Base-by-base conservation (phyloP, 441 rosid genomes). In the Theobroma grandiflorum region DNA sequence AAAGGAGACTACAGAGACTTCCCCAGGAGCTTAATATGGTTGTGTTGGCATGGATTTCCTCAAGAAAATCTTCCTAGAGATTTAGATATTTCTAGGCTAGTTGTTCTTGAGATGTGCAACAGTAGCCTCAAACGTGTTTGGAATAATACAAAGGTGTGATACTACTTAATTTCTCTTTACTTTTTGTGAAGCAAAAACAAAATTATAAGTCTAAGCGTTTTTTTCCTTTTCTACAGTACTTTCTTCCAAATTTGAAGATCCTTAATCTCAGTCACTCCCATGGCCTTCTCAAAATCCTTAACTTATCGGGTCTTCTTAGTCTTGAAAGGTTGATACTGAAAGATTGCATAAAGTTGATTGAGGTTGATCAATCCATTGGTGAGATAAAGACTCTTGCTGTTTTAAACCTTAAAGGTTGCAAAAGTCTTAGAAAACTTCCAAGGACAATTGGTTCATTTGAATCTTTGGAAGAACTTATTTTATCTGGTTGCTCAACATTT, bases 301-400 rank as follows among this genome's bases (percentile, higher is more conserved):
- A 75, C 4, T 78, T 84, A n/a, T 66, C 2, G 3, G 58, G 78
- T 2, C 57, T 84, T 37, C 82, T 80, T 14, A 43, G 15, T 31
- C 80, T 84, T 15, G 84, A 81, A 80, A 80, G 64, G 71, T 70
- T 84, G 55, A 52, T 74, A 65, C 80, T 84, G 53, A 45, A 22
- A 33, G 63, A 57, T 26, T 84, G 89, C 82, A 76, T 75, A 10
- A 77, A 82, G 45, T 82, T 89, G 33, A 52, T 77, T 53, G 81
- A 86, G 78, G 66, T 89, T 45, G 86, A 86, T 8, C 73, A 77
- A 5, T 86, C 85, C 8, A 65, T 87, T 16, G 84, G 82, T 63
- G 68, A 63, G 12, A 4, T 63, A 63, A 63, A 63, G 43, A 6
- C 4, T 8, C 68, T 63, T 63, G 16, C 20, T 14, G 35, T 63